Percentiles rank a stretch among this genome's conserved stretches.
Conservation (phyloP, 2,329 filamentous ascomycete species). For the Trichoderma pleuroti region DNA sequence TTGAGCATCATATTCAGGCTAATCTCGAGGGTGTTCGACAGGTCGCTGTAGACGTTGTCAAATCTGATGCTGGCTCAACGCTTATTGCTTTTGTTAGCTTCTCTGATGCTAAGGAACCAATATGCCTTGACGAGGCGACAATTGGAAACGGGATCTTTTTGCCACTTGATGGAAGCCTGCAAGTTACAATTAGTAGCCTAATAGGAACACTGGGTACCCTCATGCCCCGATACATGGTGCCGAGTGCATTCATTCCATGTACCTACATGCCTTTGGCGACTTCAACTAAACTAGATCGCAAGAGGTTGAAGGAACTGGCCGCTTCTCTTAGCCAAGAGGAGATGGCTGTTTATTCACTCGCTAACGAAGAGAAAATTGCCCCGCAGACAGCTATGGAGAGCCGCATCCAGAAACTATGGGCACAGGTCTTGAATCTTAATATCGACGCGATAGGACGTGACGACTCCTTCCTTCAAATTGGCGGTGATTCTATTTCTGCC, state of each 20-base stretch:
- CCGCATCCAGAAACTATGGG: constrained; percentile 34
- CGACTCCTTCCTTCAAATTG: constrained; percentile 24
- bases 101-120: neutral
- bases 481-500: constrained; percentile 25
- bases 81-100: constrained; percentile 11
- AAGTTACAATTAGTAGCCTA: neutral
- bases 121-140: neutral
- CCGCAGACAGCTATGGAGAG: constrained; percentile 25
- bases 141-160: neutral
- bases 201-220: neutral
- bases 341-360: constrained; percentile 23
- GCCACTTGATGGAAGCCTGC: neutral
- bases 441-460: constrained; percentile 19
- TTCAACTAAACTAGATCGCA: constrained; percentile 19
- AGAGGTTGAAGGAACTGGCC: neutral
- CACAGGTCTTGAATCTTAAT: neutral
- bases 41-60: constrained; percentile 17
- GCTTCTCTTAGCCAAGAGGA: constrained; percentile 4
- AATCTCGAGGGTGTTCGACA: constrained; percentile 3
- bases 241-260: constrained; percentile 14
- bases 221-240: constrained; percentile 16
- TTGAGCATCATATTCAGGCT: constrained; percentile 19
- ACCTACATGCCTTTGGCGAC: constrained; percentile 2
- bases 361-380: constrained; percentile 23
- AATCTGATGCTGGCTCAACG: neutral